Conservation (phyloP, 805 yeast species). For the Clavispora phyllophila region DNA sequence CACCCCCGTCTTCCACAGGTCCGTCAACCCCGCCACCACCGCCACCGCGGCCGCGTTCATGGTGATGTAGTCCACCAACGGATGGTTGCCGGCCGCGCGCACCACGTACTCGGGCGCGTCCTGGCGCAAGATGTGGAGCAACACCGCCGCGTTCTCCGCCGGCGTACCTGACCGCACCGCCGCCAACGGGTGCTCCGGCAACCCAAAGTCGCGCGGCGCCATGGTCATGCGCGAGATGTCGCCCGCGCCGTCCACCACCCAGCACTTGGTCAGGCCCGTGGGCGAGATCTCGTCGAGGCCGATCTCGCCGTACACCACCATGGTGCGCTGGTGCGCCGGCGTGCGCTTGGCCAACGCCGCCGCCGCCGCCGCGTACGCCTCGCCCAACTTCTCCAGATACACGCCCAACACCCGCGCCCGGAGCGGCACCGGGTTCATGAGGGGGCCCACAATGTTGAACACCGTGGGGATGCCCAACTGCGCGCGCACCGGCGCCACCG, state of each 20-base stretch:
- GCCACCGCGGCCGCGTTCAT: constrained; percentile 87
- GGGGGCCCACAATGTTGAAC: constrained; percentile 90
- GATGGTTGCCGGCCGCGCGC: constrained; percentile 36
- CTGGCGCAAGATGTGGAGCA: constrained; percentile 42
- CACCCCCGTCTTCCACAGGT: constrained; percentile 75
- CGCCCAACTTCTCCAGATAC: constrained; percentile 72
- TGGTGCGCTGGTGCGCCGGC: constrained; percentile 48
- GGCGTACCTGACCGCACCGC: constrained; percentile 85
- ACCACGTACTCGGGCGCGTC: constrained; percentile 44
- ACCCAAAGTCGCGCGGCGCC: constrained; percentile 75
- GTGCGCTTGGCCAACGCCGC: constrained; percentile 50
- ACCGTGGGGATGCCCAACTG: constrained; percentile 86
- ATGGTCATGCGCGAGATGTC: constrained; percentile 41
- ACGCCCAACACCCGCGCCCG: constrained; percentile 87
- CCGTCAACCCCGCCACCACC: constrained; percentile 64
- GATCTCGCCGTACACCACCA: constrained; percentile 90
- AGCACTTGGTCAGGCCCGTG: constrained; percentile 71
- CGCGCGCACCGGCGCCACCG: constrained; percentile 73
- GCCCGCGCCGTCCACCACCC: constrained; percentile 56
- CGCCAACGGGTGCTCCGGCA: constrained; percentile 63
- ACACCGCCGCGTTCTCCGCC: constrained; percentile 65
- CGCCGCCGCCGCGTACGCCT: constrained; percentile 79
- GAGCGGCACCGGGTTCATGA: constrained; percentile 83
- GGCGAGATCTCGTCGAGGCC: constrained; percentile 95
- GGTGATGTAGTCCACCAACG: constrained; percentile 84